Evolutionary conservation across 495 filamentous ascomycete species (phyloP).

Genomic region (Rusavskia elegans): DNA sequence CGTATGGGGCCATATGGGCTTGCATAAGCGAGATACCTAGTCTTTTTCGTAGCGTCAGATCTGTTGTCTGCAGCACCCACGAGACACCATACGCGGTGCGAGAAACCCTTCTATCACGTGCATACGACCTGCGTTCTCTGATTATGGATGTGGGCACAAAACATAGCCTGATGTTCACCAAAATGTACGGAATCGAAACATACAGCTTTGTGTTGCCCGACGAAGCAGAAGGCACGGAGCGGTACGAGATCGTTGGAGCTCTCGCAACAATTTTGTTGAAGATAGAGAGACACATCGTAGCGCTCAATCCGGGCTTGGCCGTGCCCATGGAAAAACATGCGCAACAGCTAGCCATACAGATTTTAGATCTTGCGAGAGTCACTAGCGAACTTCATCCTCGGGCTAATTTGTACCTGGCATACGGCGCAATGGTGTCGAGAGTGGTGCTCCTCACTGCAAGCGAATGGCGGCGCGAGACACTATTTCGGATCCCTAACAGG

Average conservation of each 20-base stretch:
- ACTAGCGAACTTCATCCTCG: neutral
- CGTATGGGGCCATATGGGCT: conserved; percentile 15
- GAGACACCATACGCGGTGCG: neutral
- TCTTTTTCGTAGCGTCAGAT: conserved; percentile 8
- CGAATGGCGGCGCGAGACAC: neutral
- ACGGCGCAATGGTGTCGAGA: neutral
- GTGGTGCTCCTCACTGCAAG: neutral
- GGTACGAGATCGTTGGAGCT: conserved; percentile 4
- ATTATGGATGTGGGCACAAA: neutral
- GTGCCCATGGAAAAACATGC: conserved; percentile 1
- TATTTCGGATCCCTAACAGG: neutral
- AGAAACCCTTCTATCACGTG: neutral
- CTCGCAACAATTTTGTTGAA: neutral
- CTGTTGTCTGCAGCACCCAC: neutral
- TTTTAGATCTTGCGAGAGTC: neutral
- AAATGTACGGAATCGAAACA: neutral
- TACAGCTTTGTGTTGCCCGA: neutral
- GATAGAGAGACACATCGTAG: neutral
- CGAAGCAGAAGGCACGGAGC: neutral
- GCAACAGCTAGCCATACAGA: neutral
- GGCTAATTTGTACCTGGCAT: conserved; percentile 5
- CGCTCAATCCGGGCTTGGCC: neutral
- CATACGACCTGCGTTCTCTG: neutral
- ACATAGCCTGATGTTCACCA: neutral
- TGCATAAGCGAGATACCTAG: conserved; percentile 8